A percentile compares a stretch with the other conserved stretches of the same genome.
Evolutionary conservation across 75 land plant species (phyloP).

Genomic region (Cryptomeria japonica): DNA sequence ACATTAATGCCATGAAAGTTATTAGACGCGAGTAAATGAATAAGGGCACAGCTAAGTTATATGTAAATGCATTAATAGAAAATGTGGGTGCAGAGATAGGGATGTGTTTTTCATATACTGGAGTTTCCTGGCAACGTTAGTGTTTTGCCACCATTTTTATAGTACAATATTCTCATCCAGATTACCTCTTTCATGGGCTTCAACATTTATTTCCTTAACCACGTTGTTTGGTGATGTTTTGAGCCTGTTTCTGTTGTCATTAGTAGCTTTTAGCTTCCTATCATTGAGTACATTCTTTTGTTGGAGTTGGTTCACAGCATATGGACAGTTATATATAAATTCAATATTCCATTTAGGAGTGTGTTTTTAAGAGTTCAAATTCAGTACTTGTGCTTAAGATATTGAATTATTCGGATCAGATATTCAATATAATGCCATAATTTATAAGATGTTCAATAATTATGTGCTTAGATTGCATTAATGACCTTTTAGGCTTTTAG

Average conservation of each 20-base stretch:
- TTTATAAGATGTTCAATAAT: neutral
- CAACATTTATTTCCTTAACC: neutral
- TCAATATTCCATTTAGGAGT: neutral
- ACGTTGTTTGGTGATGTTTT: neutral
- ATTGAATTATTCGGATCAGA: neutral
- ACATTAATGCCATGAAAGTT: no score
- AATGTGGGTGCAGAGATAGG: no score
- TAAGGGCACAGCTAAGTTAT: no score
- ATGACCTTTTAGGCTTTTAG: neutral
- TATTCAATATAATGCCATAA: neutral
- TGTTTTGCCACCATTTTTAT: neutral
- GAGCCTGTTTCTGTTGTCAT: neutral
- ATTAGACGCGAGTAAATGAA: no score
- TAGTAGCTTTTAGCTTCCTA: neutral
- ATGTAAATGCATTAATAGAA: no score
- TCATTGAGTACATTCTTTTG: neutral
- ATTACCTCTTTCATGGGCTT: neutral
- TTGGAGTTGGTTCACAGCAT: neutral
- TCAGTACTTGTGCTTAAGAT: neutral
- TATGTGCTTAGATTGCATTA: neutral
- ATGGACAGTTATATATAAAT: neutral
- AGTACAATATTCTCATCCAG: neutral
- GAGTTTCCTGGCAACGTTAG: no score
- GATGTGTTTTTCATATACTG: no score
- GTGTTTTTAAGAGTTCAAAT: neutral